Evolutionary conservation across 208 protist genomes (phyloP), one percentile per base, ranked within the genome.

Genomic region (Acanthamoeba castellanii): DNA sequence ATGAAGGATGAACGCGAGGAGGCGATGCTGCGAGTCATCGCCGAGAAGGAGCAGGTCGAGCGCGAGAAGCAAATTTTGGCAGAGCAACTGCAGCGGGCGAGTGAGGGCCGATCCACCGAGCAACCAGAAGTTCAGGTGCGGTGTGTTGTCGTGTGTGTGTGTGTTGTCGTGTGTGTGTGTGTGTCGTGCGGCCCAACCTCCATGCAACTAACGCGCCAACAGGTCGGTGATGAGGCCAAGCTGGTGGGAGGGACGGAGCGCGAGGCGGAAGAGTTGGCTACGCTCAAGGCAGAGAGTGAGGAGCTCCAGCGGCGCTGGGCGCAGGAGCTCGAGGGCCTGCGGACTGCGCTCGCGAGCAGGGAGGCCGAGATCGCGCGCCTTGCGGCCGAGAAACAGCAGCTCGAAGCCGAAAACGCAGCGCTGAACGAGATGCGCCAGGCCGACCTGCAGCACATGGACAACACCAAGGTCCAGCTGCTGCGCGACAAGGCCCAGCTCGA

Each of bases 1-100:
- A 85, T 85, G 78, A 85, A 85, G 78, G 78, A 85, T 0, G 78
- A 85, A 18, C 78, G 78, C 22, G 78, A 85, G 47, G 47, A 85
- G 30, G 45, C 55, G 27, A 18, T 85, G 18, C 25, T 85, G 20
- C 6, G n/a, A 18, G 20, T 59, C 37, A 34, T 85, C 5, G 47
- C 78, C 25, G 25, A 85, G 78, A 85, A 61, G 78, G 45, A 59
- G 18, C 45, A 85, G 50, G 11, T 59, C 45, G 50, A 85, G 27
- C 18, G 30, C 7, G 78, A 85, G 45, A 50, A n/a, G 14, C 78
- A 59, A 27, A 18, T 22, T 22, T 34, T 85, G 50, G 18, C 37
- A 37, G 45, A 85, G n/a, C 37, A 59, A 27, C 78, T 85, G 32
- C 11, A 16, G n/a, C 50, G 8, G 47, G 78, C 18, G 45, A 52